phyloP scores from a whole-genome alignment of 345 rosid species.

The Salix brachista region DNA sequence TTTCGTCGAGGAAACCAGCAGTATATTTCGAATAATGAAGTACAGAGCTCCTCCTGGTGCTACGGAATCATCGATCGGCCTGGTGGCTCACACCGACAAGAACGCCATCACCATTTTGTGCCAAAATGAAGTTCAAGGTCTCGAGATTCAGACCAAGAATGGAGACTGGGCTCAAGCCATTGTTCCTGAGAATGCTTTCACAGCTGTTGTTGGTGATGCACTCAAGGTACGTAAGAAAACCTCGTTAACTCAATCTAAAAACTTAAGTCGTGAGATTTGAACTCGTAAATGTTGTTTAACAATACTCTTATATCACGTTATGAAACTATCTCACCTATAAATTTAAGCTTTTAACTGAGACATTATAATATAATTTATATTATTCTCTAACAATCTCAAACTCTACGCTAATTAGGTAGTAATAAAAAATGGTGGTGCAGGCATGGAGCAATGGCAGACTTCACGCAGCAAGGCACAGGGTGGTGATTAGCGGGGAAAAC shows the following conservation, averaged over 20 bases:
- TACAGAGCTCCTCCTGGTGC: slow-evolving; percentile 24
- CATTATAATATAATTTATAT: no score
- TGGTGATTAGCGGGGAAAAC: slow-evolving; percentile 33
- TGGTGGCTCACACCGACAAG: slow-evolving; percentile 48
- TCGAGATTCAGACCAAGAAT: slow-evolving; percentile 32
- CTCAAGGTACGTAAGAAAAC: slow-evolving; percentile 24
- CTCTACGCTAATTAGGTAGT: background rate
- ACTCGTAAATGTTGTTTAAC: rapidly evolving
- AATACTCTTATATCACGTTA: no score
- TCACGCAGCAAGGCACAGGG: slow-evolving; percentile 43
- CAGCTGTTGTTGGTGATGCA: slow-evolving; percentile 41
- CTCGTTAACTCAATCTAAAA: no score
- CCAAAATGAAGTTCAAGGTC: slow-evolving; percentile 50
- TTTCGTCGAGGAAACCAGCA: slow-evolving; percentile 15
- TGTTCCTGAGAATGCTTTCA: slow-evolving; percentile 33
- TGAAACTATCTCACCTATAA: no score
- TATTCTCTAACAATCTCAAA: background rate
- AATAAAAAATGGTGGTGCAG: slow-evolving; percentile 2
- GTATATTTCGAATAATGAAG: slow-evolving; percentile 35
- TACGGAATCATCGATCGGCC: slow-evolving; percentile 16
- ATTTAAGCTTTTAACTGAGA: no score
- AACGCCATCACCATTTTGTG: slow-evolving; percentile 37
- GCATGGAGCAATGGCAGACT: slow-evolving; percentile 62
- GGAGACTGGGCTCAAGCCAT: slow-evolving; percentile 31
- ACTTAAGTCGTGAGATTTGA: no score